These are phyloP conservation scores for Fusarium sterilihyphosum DNA, from an alignment of 2,329 filamentous ascomycete genomes.

Conservation along the genomic window DNA sequence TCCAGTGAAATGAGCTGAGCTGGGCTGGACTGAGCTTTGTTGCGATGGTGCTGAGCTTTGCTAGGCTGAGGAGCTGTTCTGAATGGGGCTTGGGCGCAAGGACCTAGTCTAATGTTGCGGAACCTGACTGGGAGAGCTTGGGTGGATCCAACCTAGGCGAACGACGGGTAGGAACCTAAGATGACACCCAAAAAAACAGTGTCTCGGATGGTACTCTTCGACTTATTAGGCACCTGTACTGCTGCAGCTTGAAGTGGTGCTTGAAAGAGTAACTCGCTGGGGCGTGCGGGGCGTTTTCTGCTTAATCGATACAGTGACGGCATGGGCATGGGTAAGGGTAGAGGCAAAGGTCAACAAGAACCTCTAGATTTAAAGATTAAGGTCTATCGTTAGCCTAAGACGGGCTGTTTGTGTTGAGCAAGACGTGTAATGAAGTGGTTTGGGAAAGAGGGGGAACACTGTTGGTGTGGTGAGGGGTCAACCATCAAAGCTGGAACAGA, in stretches of 20 bases:
- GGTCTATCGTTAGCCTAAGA: constrained; percentile 23
- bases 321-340: constrained; percentile 35
- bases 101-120: constrained; percentile 17
- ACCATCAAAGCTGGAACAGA: constrained; percentile 5
- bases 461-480: constrained; percentile 41
- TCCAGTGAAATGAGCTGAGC: constrained; percentile 43
- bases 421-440: constrained; percentile 13
- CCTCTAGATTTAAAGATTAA: constrained; percentile 23
- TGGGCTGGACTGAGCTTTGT: constrained; percentile 33
- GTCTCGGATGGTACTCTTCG: constrained; percentile 31
- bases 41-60: constrained; percentile 23
- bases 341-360: constrained; percentile 31
- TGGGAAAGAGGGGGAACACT: constrained; percentile 15
- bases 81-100: constrained; percentile 32
- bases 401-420: constrained; percentile 7
- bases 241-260: not conserved
- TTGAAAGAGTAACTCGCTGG: constrained; percentile 25
- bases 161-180: constrained; percentile 34
- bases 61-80: constrained; percentile 33
- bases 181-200: constrained; percentile 34
- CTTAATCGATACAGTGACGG: constrained; percentile 42
- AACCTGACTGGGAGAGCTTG: constrained; percentile 23
- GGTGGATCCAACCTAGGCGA: constrained; percentile 22
- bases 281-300: constrained; percentile 41
- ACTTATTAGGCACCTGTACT: constrained; percentile 23